Evolutionary conservation across 352 stramenopile species (phyloP), one percentile per base, ranked within the genome.

Genomic region (Pythium volutum): DNA sequence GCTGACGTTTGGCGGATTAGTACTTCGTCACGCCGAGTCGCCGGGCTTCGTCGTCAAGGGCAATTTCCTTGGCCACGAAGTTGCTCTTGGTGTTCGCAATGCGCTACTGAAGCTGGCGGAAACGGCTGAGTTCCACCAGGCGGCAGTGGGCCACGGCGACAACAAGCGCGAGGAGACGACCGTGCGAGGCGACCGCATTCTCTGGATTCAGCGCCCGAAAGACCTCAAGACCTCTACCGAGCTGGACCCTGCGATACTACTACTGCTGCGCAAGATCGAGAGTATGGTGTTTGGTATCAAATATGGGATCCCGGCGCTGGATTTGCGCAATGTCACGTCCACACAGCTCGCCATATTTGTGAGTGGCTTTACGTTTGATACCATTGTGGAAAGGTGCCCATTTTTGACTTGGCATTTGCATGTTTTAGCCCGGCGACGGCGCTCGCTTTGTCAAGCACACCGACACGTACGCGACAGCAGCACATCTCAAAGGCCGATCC

Each of bases 311-410:
- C 75, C 75, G 2, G 62, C 79, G 41, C 31, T 90, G n/a, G 67
- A 82, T 53, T 25, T 89, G 45, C 77, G 79, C 34, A 89, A 90
- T 57, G 50, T 88, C 31, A 84, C 81, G 43, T 92, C 83, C 15
- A 89, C 75, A 10, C 83, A 92, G 52, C 77, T 92, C 29, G 80
- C 83, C 16, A 73, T 92, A 31, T 91, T 91, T 72, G 82, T 89
- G 78, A 36, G 56, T 64, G 29, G 31, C 18, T 12, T 10, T 10
- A 4, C 10, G 41, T 14, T 16, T 16, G 26, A n/a, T 36, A 36
- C 9, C 4, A 8, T 48, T 11, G 8, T 36, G 31, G 22, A 1
- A 12, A 29, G n/a, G 5, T 8, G n/a, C 16, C 16, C 5, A n/a
- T 4, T 18, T 25, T n/a, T 48, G 42, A 48, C 42, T 15, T n/a